These are phyloP conservation scores for Lasiodiplodia hormozganensis DNA, from an alignment of 2,329 filamentous ascomycete species.

Conservation along the genomic window DNA sequence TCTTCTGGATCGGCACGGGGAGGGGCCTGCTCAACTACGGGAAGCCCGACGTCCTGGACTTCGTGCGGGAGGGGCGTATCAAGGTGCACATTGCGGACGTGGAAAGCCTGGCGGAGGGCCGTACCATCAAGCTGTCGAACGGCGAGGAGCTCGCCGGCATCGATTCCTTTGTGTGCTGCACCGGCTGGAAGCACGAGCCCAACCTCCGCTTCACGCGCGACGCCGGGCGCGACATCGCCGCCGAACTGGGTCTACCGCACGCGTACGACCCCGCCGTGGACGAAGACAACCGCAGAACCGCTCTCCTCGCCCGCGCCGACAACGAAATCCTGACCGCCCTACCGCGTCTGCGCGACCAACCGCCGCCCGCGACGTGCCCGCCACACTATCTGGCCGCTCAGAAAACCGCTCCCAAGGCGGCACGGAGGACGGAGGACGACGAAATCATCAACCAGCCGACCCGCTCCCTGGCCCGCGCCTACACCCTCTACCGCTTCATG, in stretches of 20 bases:
- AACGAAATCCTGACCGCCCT: conserved; percentile 60
- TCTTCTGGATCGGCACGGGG: conserved; percentile 62
- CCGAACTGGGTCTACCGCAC: conserved; percentile 37
- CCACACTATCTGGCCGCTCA: background rate
- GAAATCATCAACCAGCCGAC: background rate
- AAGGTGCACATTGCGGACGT: conserved; percentile 65
- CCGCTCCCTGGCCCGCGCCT: conserved; percentile 37
- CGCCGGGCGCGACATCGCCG: conserved; percentile 9
- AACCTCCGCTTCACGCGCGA: conserved; percentile 55
- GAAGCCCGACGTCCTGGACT: conserved; percentile 60
- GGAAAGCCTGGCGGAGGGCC: conserved; percentile 50
- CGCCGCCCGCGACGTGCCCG: background rate
- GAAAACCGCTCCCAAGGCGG: background rate
- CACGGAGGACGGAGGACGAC: background rate
- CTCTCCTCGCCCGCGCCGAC: conserved; percentile 48
- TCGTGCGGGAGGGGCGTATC: conserved; percentile 61
- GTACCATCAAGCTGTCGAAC: conserved; percentile 56
- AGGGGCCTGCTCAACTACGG: conserved; percentile 68
- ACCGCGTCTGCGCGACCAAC: conserved; percentile 52
- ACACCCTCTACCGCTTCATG: conserved; percentile 55
- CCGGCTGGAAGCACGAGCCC: conserved; percentile 63
- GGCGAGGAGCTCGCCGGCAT: conserved; percentile 47
- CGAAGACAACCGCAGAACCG: background rate
- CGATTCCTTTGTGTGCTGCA: conserved; percentile 60
- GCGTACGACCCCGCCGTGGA: conserved; percentile 30